Percentiles rank a stretch among this genome's conserved stretches.
These are phyloP conservation scores for Hirsutella minnesotensis DNA, from an alignment of 2,329 filamentous ascomycete genomes.

Conservation along the genomic window DNA sequence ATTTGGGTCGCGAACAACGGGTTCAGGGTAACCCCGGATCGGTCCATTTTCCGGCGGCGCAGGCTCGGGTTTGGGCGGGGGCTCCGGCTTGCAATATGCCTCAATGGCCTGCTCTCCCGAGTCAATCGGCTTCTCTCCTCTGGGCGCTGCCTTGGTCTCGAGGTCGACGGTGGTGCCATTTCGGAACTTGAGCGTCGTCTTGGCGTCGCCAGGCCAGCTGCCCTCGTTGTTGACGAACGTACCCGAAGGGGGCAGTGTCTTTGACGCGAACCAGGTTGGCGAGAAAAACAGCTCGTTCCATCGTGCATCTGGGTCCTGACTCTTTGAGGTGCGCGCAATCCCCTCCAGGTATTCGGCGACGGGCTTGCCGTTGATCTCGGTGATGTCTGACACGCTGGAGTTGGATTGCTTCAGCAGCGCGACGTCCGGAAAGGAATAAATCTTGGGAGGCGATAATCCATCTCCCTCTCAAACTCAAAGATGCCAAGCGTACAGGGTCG, in stretches of 20 bases:
- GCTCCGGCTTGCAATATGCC: not conserved
- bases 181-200: not conserved
- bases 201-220: not conserved
- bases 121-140: not conserved
- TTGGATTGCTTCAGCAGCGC: not conserved
- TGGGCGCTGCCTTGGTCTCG: not conserved
- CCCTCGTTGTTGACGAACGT: not conserved
- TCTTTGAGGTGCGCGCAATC: not conserved
- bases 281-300: slow-evolving; percentile 9
- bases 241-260: not conserved
- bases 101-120: slow-evolving; percentile 1
- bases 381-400: slow-evolving; percentile 4
- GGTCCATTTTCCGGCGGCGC: slow-evolving; percentile 4
- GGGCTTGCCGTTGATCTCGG: slow-evolving; percentile 9
- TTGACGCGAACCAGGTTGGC: not conserved
- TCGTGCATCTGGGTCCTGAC: slow-evolving; percentile 11
- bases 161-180: slow-evolving; percentile 1
- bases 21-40: slow-evolving; percentile 11
- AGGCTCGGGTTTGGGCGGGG: not conserved
- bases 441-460: slow-evolving; percentile 16
- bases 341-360: slow-evolving; percentile 5
- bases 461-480: slow-evolving; percentile 8
- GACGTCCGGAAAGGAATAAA: slow-evolving; percentile 2
- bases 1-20: slow-evolving; percentile 10
- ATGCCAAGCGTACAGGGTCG: slow-evolving; percentile 1